Evolutionary conservation across 805 yeast species (phyloP).

Genomic region (Saturnispora sekii): DNA sequence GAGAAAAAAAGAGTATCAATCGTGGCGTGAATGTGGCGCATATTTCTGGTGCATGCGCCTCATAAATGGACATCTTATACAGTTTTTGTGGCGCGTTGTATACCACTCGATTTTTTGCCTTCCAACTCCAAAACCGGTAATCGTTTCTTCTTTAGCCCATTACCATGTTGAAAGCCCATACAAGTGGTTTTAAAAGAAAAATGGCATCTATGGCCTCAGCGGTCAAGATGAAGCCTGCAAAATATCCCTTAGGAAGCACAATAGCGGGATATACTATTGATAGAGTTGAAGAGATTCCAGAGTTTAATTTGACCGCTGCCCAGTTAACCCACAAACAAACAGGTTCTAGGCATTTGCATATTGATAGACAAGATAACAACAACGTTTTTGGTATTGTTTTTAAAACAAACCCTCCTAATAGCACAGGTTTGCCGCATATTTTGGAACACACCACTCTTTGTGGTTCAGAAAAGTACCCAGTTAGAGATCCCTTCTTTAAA

Average conservation of each 20-base stretch:
- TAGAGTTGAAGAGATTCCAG: conserved; percentile 65
- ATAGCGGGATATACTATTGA: conserved; percentile 61
- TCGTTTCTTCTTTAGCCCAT: too few relatives aligned
- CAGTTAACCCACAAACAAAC: conserved; percentile 57
- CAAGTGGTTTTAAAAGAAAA: not conserved
- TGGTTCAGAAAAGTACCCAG: conserved; percentile 87
- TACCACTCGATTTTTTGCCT: not conserved
- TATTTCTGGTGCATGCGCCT: too few relatives aligned
- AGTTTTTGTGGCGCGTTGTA: not conserved
- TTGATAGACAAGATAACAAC: conserved; percentile 73
- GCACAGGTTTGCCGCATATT: conserved; percentile 95
- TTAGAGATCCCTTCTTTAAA: conserved; percentile 94
- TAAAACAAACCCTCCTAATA: conserved; percentile 89
- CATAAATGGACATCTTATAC: too few relatives aligned
- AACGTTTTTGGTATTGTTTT: conserved; percentile 85
- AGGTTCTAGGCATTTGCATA: conserved; percentile 75
- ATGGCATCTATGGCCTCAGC: conserved; percentile 5
- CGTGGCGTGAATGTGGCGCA: not conserved
- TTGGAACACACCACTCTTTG: conserved; percentile 93
- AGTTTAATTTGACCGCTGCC: conserved; percentile 71
- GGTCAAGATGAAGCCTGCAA: conserved; percentile 15
- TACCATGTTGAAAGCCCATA: not conserved
- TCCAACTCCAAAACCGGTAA: too few relatives aligned
- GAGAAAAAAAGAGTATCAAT: too few relatives aligned
- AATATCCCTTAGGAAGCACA: conserved; percentile 55